Base-by-base conservation (phyloP, 352 stramenopile genomes). In the Elongisporangium senticosum region DNA sequence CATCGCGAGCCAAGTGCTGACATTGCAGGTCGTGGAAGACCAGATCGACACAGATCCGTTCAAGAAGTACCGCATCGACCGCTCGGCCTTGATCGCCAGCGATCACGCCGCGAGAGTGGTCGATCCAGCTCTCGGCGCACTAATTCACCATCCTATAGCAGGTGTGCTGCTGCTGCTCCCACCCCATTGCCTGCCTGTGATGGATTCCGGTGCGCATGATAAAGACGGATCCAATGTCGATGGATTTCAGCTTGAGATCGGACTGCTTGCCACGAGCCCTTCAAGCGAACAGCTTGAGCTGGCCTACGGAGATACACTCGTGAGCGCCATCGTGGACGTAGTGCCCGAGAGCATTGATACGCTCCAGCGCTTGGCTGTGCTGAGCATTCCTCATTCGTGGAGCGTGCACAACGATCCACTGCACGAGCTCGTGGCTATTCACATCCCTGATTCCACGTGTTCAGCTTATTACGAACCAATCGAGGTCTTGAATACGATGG, bases 11-110 rank as follows among this genome's bases (percentile, higher is more conserved):
- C 67, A 66, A 2, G 51, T 26, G 0, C 71, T 86, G 69, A 13
- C 67, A 7, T 54, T 89, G 15, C 26, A 62, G 4, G 75, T 93
- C 0, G 68, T 87, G 2, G 72, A 87, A 48, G 76, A 88, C 47
- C 62, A 63, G 2, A 26, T 77, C 19, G 65, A 55, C 1, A 50
- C 59, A 0, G 78, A 90, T 23, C 76, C 76, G 37, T 73, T 64
- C 1, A 26, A 67, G 8, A 68, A 76, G 28, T 88, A 76, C 43
- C 40, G 74, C 15, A 59, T 88, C 20, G 65, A 81, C 49, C 43
- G 33, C n/a, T 51, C 68, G 14, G 13, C 49, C 0, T 19, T 68
- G 3, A 22, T 48, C 8, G 15, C 48, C 14, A 21, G 11, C 13
- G 54, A 69, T 33, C 55, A 77, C 17, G 54, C 54, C 2, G 28